Evolutionary conservation across 2,329 filamentous ascomycete genomes (phyloP).

Genomic region (Trichoderma harzianum): DNA sequence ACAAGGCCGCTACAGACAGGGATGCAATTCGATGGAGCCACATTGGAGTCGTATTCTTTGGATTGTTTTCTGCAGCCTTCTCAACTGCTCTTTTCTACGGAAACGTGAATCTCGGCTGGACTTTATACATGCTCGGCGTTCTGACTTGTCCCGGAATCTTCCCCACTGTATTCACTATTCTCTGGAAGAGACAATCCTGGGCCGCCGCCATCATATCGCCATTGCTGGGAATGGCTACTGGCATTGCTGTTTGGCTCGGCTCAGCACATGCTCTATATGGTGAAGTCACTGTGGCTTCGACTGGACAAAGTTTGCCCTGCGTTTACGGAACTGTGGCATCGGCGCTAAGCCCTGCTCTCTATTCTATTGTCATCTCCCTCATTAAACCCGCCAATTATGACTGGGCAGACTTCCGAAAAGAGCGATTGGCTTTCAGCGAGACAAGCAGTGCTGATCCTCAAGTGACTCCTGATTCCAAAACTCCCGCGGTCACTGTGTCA

Average conservation of each 20-base stretch:
- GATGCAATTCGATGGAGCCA: slow-evolving; percentile 52
- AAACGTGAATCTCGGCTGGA: slow-evolving; percentile 53
- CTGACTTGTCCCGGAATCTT: slow-evolving; percentile 53
- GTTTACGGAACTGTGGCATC: slow-evolving; percentile 53
- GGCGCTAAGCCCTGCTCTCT: slow-evolving; percentile 39
- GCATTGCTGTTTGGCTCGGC: slow-evolving; percentile 51
- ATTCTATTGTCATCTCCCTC: slow-evolving; percentile 46
- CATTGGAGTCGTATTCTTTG: slow-evolving; percentile 51
- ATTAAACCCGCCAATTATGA: slow-evolving; percentile 41
- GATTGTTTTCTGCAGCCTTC: slow-evolving; percentile 48
- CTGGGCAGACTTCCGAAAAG: slow-evolving; percentile 40
- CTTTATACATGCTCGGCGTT: slow-evolving; percentile 52
- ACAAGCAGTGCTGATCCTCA: not conserved
- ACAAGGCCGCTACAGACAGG: slow-evolving; percentile 41
- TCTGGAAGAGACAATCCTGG: slow-evolving; percentile 50
- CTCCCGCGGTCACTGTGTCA: slow-evolving; percentile 25
- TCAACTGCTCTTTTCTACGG: slow-evolving; percentile 52
- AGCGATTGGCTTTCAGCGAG: slow-evolving; percentile 38
- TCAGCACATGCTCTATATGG: slow-evolving; percentile 45
- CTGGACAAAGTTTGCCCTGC: slow-evolving; percentile 47
- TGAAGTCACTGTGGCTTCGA: slow-evolving; percentile 45
- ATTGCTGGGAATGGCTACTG: slow-evolving; percentile 47
- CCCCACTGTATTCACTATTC: slow-evolving; percentile 50
- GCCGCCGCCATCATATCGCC: slow-evolving; percentile 49
- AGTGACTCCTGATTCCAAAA: slow-evolving; percentile 16